Conservation (phyloP, 2,329 filamentous ascomycete genomes). For the Didymella glomerata region DNA sequence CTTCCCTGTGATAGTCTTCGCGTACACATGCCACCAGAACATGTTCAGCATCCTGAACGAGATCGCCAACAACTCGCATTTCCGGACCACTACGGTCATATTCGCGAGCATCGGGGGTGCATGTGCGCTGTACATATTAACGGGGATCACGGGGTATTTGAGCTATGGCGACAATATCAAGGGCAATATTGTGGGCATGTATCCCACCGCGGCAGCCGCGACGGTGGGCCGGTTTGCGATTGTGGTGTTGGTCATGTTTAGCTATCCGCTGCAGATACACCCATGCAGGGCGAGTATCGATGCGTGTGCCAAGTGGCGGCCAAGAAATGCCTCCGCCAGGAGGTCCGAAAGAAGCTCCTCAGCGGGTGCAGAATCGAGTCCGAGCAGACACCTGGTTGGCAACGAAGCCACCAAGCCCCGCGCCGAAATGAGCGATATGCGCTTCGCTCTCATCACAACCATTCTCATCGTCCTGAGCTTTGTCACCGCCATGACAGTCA, state of each 20-base stretch:
- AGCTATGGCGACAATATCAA: conserved; percentile 90
- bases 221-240: conserved; percentile 96
- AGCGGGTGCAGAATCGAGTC: conserved; percentile 34
- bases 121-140: conserved; percentile 85
- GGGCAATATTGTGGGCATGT: conserved; percentile 87
- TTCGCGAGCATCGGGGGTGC: conserved; percentile 85
- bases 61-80: conserved; percentile 82
- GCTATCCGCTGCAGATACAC: conserved; percentile 93
- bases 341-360: conserved; percentile 16
- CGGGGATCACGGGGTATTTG: conserved; percentile 93
- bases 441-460: conserved; percentile 90
- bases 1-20: conserved; percentile 95
- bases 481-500: conserved; percentile 87
- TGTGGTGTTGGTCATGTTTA: conserved; percentile 94
- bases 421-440: conserved; percentile 78
- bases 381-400: conserved; percentile 57
- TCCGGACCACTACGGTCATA: conserved; percentile 80
- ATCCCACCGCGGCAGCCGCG: conserved; percentile 75
- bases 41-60: conserved; percentile 99
- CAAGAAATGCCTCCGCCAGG: conserved; percentile 48
- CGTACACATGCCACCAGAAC: conserved; percentile 99
- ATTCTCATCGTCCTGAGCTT: conserved; percentile 85
- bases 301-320: conserved; percentile 92
- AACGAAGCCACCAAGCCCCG: conserved; percentile 30
- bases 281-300: conserved; percentile 95